Conservation (phyloP, 192 early-diverging fungal genomes). For the Funneliformis mosseae region DNA sequence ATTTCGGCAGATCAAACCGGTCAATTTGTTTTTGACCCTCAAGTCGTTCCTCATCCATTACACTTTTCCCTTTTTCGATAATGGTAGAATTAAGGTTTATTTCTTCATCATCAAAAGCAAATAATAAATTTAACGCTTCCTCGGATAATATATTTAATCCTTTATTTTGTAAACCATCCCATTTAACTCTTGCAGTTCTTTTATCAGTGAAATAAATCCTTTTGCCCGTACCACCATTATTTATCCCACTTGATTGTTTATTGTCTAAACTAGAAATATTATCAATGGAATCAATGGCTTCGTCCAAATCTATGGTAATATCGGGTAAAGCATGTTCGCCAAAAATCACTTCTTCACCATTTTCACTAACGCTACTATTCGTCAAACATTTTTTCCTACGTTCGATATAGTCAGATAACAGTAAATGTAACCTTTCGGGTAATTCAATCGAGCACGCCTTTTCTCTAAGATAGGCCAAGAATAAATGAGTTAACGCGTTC, state of each 20-base stretch:
- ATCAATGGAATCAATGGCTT: neutral
- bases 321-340: neutral
- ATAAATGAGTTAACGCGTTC: conserved; percentile 28
- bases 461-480: conserved; percentile 19
- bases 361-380: neutral
- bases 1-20: neutral
- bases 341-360: neutral
- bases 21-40: neutral
- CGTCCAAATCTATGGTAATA: neutral
- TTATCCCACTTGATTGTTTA: neutral
- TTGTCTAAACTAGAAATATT: neutral
- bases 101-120: neutral
- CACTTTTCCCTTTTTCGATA: neutral
- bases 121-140: conserved; percentile 19
- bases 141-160: conserved; percentile 23
- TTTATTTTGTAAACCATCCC: conserved; percentile 19
- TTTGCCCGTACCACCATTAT: neutral
- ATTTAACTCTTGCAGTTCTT: neutral
- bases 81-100: neutral
- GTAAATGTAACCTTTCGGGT: conserved; percentile 8
- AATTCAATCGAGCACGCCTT: neutral
- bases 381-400: neutral
- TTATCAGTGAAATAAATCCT: neutral
- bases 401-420: conserved; percentile 20
- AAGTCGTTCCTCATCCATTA: neutral